Evolutionary conservation across 768 basidiomycete species (phyloP), one percentile per base, ranked within the genome.

Genomic region (Nevesoporus exiguus): DNA sequence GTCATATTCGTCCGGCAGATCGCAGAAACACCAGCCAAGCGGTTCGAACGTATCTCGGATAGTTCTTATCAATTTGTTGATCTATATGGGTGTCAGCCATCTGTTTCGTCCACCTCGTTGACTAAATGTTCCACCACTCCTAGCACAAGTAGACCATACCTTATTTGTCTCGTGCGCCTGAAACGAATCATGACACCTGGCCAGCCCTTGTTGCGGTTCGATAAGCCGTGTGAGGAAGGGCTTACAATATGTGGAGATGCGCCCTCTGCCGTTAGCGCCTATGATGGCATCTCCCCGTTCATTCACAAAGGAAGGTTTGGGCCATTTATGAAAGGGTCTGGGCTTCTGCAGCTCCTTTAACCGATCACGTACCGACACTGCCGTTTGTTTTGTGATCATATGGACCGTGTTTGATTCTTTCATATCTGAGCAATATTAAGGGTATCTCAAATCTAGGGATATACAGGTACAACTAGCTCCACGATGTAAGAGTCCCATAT

Each of bases 361-460:
- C 24, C 49, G n/a, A 51, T 64, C 61, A 61, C 61, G 61, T 61
- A 66, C 22, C 8, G 1, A 36, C 7, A 33, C 7, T 14, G 11
- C 14, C 36, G 13, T 24, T 36, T 15, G 42, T 22, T 25, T 43
- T 11, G 22, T 19, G 15, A 27, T 48, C 45, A 21, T 31, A 15
- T 34, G 45, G 22, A n/a, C 15, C 37, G n/a, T 17, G 34, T 17
- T 46, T n/a, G 1, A 51, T 42, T 29, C 17, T 40, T 40, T 46
- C 43, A 33, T 40, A 29, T 37, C 10, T 50, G 49, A 25, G 42
- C 24, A 46, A 54, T 43, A 55, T 41, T 34, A 30, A 11, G 66
- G 65, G 65, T 66, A 66, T 66, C 53, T 49, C 47, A 25, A 47
- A 47, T 66, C 54, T 51, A 66, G 21, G 52, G 34, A 61, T 57